phyloP scores from a whole-genome alignment of 257 asterid genomes.

The Solanum arcanum region DNA sequence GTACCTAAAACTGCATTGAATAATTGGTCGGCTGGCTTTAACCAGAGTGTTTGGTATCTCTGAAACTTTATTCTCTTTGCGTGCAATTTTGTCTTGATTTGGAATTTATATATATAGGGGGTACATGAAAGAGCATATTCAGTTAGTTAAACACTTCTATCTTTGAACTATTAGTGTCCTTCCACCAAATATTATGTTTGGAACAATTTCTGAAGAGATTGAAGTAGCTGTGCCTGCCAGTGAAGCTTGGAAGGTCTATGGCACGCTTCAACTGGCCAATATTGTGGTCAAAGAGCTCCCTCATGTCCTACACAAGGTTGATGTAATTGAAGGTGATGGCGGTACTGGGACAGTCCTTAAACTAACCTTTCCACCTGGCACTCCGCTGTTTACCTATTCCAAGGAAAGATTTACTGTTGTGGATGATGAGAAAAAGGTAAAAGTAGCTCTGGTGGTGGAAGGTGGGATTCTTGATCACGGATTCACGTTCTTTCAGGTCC shows the following conservation, averaged over 20 bases:
- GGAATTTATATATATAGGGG: background rate
- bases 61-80: background rate
- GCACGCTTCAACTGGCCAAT: conserved; percentile 25
- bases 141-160: background rate
- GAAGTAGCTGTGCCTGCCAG: conserved; percentile 34
- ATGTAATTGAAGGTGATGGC: conserved; percentile 47
- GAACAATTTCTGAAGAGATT: conserved; percentile 25
- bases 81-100: background rate
- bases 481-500: conserved; percentile 25
- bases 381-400: conserved; percentile 15
- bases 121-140: background rate
- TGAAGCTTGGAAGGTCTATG: conserved; percentile 57
- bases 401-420: conserved; percentile 57
- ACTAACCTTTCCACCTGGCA: conserved; percentile 29
- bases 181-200: conserved; percentile 16
- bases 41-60: background rate
- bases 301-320: conserved; percentile 17
- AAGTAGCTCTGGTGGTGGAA: conserved; percentile 40
- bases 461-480: conserved; percentile 57
- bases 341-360: conserved; percentile 38
- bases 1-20: background rate
- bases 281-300: conserved; percentile 20
- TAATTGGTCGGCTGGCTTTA: background rate
- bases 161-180: background rate
- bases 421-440: conserved; percentile 38